Base-by-base conservation (phyloP, 805 yeast genomes). In the Yamadazyma tumulicola region DNA sequence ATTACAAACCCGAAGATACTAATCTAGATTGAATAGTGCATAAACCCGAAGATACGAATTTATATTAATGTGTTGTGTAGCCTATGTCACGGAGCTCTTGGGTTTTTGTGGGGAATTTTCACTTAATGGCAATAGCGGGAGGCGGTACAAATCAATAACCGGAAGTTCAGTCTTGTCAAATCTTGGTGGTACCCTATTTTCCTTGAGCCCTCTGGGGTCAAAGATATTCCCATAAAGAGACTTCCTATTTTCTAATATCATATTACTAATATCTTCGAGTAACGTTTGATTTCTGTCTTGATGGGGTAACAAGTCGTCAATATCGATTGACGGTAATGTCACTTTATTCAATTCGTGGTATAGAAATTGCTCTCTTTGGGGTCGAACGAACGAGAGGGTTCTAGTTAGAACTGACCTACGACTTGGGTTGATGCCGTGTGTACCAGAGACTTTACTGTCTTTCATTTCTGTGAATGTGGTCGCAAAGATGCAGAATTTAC, bases 1-100 rank as follows among this genome's bases (percentile, higher is more conserved):
- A 91, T 61, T 93, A 93, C 61, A 83, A 84, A 59, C 77, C 81
- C 34, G 88, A 82, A 50, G 97, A 93, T 64, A 85, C 76, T 39
- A 71, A 70, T 48, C 63, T 81, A 43, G 79, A 69, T 38, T 68
- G 59, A 30, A 12, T 26, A 15, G 12, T 12, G n/a, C n/a, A n/a
- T n/a, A n/a, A n/a, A n/a, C n/a, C n/a, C n/a, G n/a, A n/a, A n/a
- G n/a, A n/a, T n/a, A n/a, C n/a, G n/a, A n/a, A n/a, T n/a, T n/a
- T n/a, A n/a, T n/a, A n/a, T n/a, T n/a, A n/a, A n/a, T n/a, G n/a
- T n/a, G n/a, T n/a, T n/a, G n/a, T n/a, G n/a, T n/a, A n/a, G n/a
- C n/a, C n/a, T n/a, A n/a, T n/a, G n/a, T n/a, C n/a, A n/a, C n/a
- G n/a, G n/a, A n/a, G n/a, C n/a, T n/a, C n/a, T n/a, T n/a, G n/a